Percentiles rank a stretch among this genome's conserved stretches.
Evolutionary conservation across 225 moss, liverwort and hornwort genomes (phyloP).

Genomic region (Polytrichum formosum): DNA sequence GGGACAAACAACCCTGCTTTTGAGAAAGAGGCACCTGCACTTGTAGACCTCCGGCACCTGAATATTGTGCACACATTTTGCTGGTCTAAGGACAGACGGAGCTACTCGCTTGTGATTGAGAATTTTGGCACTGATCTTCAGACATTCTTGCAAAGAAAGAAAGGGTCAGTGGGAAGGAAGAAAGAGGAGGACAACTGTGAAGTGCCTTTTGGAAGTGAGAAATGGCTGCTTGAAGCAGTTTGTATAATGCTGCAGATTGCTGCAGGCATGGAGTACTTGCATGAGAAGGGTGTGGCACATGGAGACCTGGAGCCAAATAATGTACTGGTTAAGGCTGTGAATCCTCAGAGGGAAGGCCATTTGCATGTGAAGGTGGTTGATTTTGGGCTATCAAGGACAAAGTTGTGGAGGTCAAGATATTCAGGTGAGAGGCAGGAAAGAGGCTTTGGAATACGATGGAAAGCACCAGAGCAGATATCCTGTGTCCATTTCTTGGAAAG

Average conservation of each 20-base stretch:
- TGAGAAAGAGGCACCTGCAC: background rate
- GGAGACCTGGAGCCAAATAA: conserved; percentile 6
- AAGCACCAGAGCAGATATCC: background rate
- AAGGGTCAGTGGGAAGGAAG: too few species aligned
- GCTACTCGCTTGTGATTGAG: conserved; percentile 4
- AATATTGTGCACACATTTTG: conserved; percentile 1
- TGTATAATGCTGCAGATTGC: conserved; percentile 4
- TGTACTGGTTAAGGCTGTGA: conserved; percentile 1
- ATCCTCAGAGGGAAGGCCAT: background rate
- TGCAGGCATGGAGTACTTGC: conserved; percentile 4
- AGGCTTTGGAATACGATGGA: background rate
- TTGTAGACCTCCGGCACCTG: background rate
- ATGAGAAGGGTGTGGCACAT: conserved; percentile 1
- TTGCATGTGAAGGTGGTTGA: conserved; percentile 7
- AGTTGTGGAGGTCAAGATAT: background rate
- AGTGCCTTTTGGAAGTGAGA: background rate
- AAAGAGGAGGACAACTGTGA: background rate
- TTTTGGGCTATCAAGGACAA: background rate
- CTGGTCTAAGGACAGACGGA: conserved; percentile 1
- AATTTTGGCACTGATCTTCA: conserved; percentile 1
- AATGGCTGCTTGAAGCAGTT: background rate
- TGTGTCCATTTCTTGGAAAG: background rate
- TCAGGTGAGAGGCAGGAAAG: background rate
- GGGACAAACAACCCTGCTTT: background rate
- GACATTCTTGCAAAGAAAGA: conserved; percentile 5